A percentile compares a stretch with the other conserved stretches of the same genome.
Evolutionary conservation across 177 flowering plant genomes (phyloP).

Genomic region (Telopea speciosissima): DNA sequence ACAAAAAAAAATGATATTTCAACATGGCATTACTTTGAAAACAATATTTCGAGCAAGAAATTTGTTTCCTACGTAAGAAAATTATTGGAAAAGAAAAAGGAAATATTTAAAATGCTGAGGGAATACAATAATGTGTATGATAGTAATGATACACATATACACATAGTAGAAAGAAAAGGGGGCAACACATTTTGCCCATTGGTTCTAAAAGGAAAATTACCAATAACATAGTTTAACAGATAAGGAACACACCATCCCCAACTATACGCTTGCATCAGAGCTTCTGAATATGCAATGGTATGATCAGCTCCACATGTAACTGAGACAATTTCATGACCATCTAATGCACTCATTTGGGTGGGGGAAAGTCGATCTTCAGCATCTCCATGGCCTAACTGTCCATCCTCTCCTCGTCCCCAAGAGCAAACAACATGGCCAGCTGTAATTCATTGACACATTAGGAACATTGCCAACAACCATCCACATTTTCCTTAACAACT

Average conservation of each 20-base stretch:
- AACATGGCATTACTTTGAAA: neutral
- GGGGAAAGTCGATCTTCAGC: conserved; percentile 89
- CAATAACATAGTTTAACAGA: neutral
- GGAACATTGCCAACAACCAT: neutral
- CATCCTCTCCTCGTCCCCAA: conserved; percentile 99
- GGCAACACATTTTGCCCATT: neutral
- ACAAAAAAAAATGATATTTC: neutral
- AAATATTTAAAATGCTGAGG: neutral
- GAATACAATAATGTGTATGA: too few species aligned
- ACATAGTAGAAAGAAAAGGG: neutral
- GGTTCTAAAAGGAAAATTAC: neutral
- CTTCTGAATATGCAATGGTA: conserved; percentile 76
- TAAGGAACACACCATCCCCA: conserved; percentile 92
- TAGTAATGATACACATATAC: neutral
- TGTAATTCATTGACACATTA: conserved; percentile 22
- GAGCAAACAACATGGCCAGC: conserved; percentile 85
- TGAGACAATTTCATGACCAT: conserved; percentile 62
- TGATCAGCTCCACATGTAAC: conserved; percentile 96
- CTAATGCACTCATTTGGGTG: conserved; percentile 74
- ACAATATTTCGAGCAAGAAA: neutral
- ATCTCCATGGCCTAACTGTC: conserved; percentile 95
- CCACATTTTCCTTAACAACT: neutral
- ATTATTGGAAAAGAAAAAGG: neutral
- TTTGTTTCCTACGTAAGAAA: neutral
- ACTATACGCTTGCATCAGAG: conserved; percentile 62